Conservation (phyloP, 164 flowering plant species). For the Houttuynia cordata region DNA sequence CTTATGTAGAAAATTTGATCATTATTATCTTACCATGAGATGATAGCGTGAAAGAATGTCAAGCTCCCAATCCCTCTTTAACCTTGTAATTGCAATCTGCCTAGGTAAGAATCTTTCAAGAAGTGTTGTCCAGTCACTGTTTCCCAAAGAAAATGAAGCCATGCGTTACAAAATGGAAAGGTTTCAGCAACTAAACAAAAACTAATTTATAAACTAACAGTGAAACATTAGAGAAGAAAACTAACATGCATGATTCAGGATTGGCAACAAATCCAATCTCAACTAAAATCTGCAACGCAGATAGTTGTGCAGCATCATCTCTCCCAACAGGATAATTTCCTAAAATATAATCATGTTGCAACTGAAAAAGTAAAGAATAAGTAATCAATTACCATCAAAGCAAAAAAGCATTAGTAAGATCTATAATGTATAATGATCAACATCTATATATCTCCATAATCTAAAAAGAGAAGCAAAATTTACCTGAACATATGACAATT, state of each 20-base stretch:
- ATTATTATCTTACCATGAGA: slow-evolving; percentile 42
- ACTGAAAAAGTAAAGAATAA: slow-evolving; percentile 31
- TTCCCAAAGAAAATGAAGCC: slow-evolving; percentile 2
- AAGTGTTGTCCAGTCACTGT: slow-evolving; percentile 92
- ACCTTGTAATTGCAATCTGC: slow-evolving; percentile 90
- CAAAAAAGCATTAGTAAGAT: not conserved
- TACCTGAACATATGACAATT: slow-evolving; percentile 94
- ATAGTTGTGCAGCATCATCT: slow-evolving; percentile 95
- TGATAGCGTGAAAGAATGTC: slow-evolving; percentile 84
- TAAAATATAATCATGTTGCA: slow-evolving; percentile 94
- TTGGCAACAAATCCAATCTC: slow-evolving; percentile 69
- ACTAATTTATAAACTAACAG: not conserved
- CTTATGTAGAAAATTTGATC: not conserved
- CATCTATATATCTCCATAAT: too few species aligned
- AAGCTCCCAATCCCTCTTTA: slow-evolving; percentile 87
- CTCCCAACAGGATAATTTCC: slow-evolving; percentile 99
- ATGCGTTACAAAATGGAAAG: slow-evolving; percentile 1
- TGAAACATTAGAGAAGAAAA: slow-evolving; percentile 4
- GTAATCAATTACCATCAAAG: slow-evolving; percentile 1
- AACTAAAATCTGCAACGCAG: slow-evolving; percentile 89
- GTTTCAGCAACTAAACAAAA: not conserved
- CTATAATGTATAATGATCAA: not conserved
- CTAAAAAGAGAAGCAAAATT: not conserved
- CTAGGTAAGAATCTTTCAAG: slow-evolving; percentile 86
- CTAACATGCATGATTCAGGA: slow-evolving; percentile 89